Evolutionary conservation across 306 rosid genomes (phyloP).

Genomic region (Cucumis melo): DNA sequence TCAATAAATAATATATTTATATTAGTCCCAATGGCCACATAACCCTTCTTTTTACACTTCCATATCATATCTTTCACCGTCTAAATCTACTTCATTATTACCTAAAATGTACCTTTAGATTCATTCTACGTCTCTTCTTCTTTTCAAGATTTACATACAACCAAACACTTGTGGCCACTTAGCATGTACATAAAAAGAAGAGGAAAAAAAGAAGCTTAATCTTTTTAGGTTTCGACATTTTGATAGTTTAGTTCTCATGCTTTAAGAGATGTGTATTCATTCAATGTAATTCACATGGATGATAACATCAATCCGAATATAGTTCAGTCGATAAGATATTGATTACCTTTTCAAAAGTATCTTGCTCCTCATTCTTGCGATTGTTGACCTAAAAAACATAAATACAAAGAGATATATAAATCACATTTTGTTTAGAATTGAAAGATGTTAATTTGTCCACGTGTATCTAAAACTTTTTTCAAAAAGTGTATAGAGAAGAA

Average conservation of each 20-base stretch:
- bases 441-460: neutral
- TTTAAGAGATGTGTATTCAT: neutral
- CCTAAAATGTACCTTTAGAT: neutral
- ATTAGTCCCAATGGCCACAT: neutral
- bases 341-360: neutral
- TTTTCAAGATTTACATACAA: neutral
- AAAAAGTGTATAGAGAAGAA: too few species aligned
- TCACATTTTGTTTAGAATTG: neutral
- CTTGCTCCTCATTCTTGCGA: too few species aligned
- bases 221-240: neutral
- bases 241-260: neutral
- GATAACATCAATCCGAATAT: neutral
- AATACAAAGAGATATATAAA: neutral
- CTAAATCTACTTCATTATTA: neutral
- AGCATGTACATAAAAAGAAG: neutral
- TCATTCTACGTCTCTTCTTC: neutral
- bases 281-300: too few species aligned
- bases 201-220: neutral
- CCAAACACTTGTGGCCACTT: neutral
- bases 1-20: neutral
- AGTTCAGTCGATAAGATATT: too few species aligned
- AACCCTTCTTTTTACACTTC: neutral
- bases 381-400: neutral
- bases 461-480: too few species aligned
- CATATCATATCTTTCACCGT: neutral